Evolutionary conservation across 352 stramenopile genomes (phyloP).

Genomic region (Globisporangium lucens): DNA sequence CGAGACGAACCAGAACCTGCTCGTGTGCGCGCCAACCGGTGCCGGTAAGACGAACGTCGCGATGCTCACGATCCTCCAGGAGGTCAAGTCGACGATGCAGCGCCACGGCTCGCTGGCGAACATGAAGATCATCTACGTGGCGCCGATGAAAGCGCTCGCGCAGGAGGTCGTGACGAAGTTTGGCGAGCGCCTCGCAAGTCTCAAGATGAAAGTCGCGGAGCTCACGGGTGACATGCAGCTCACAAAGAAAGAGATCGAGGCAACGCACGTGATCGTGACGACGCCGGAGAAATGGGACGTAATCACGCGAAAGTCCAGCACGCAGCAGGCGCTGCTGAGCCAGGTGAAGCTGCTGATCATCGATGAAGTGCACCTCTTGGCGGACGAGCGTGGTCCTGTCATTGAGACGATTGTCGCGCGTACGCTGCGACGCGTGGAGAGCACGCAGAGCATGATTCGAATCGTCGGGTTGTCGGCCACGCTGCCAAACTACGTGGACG

Average conservation of each 20-base stretch:
- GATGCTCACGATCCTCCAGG: constrained; percentile 95
- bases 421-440: constrained; percentile 97
- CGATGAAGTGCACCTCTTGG: constrained; percentile 99
- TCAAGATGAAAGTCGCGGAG: constrained; percentile 86
- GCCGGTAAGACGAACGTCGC: constrained; percentile 99
- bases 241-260: constrained; percentile 94
- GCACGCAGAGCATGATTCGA: constrained; percentile 95
- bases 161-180: constrained; percentile 99
- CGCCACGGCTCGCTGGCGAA: constrained; percentile 43
- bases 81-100: constrained; percentile 78
- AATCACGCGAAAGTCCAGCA: constrained; percentile 95
- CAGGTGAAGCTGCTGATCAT: constrained; percentile 98
- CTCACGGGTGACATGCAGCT: constrained; percentile 99
- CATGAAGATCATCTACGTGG: constrained; percentile 97
- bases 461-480: constrained; percentile 98
- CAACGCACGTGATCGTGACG: constrained; percentile 97
- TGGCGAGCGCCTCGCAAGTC: constrained; percentile 66
- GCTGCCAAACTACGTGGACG: constrained; percentile 99
- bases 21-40: constrained; percentile 92
- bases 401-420: constrained; percentile 99
- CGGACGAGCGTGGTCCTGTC: constrained; percentile 97
- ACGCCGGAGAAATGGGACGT: constrained; percentile 99
- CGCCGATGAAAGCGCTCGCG: constrained; percentile 97
- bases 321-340: constrained; percentile 87
- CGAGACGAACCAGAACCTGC: constrained; percentile 95